A percentile compares a stretch with the other conserved stretches of the same genome.
Conservation (phyloP, 2,329 filamentous ascomycete species). For the Aspergillus ochraceoroseus region DNA sequence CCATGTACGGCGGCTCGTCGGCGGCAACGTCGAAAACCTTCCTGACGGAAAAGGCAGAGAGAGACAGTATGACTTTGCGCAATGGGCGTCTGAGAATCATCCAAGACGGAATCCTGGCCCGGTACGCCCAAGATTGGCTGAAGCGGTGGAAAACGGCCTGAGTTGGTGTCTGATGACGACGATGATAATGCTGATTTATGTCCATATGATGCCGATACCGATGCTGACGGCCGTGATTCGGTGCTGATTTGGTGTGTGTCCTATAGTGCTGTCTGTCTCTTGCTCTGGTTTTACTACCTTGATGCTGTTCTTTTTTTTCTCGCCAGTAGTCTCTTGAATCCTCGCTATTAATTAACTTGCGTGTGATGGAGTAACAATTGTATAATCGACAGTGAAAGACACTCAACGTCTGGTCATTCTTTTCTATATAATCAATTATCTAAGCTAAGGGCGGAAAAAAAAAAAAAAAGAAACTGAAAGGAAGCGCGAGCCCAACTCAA, state of each 20-base stretch:
- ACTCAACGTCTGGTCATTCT: too few species aligned
- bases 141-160: slow-evolving; percentile 22
- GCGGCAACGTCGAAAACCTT: slow-evolving; percentile 18
- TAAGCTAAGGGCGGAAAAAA: background rate
- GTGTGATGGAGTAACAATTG: background rate
- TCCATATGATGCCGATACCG: background rate
- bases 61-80: slow-evolving; percentile 28
- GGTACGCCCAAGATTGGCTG: slow-evolving; percentile 31
- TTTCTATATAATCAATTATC: too few species aligned
- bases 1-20: slow-evolving; percentile 21
- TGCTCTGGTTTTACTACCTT: too few species aligned
- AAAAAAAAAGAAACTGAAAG: background rate
- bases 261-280: background rate
- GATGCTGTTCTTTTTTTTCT: too few species aligned
- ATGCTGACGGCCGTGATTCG: background rate
- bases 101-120: slow-evolving; percentile 30
- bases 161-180: background rate
- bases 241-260: background rate
- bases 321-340: too few species aligned
- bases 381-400: too few species aligned
- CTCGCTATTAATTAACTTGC: too few species aligned
- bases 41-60: slow-evolving; percentile 27
- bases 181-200: slow-evolving; percentile 1
- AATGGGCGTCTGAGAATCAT: slow-evolving; percentile 27
- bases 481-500: background rate